Evolutionary conservation across 495 filamentous ascomycete species (phyloP).

Genomic region (Lophiotrema nucula): DNA sequence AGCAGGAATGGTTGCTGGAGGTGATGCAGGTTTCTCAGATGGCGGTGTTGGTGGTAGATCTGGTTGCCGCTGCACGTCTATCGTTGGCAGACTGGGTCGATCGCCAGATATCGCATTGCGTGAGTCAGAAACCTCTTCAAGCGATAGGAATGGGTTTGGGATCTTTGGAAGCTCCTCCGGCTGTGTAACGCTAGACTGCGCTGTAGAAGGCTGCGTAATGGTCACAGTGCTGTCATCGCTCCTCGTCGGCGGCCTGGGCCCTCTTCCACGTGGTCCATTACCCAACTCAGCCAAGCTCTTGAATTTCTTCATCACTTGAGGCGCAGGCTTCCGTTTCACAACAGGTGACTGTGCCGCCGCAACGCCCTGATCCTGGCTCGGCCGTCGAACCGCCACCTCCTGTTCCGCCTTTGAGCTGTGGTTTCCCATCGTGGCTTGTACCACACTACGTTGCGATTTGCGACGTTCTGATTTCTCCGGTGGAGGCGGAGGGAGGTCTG

Average conservation of each 20-base stretch:
- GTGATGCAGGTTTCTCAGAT: background rate
- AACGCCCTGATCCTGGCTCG: background rate
- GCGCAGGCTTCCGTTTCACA: conserved; percentile 18
- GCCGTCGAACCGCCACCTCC: background rate
- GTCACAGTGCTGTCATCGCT: no score
- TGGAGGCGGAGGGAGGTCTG: conserved; percentile 28
- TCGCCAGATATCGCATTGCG: background rate
- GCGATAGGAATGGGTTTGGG: background rate
- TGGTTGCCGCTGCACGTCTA: background rate
- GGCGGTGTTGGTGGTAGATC: conserved; percentile 12
- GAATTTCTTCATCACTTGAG: conserved; percentile 11
- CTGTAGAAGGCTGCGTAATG: no score
- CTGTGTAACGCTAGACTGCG: no score
- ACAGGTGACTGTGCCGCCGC: background rate
- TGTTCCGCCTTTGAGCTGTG: conserved; percentile 1
- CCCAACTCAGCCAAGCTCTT: conserved; percentile 10
- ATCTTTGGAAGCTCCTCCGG: background rate
- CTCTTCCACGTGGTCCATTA: conserved; percentile 10
- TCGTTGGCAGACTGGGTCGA: background rate
- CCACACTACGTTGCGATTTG: background rate
- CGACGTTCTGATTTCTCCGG: conserved; percentile 27
- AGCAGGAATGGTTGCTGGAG: background rate
- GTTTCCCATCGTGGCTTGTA: conserved; percentile 13
- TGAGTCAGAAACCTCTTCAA: background rate
- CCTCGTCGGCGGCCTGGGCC: no score